These are phyloP conservation scores for Colletotrichum costaricense DNA, from an alignment of 2,329 filamentous ascomycete genomes.

Conservation along the genomic window DNA sequence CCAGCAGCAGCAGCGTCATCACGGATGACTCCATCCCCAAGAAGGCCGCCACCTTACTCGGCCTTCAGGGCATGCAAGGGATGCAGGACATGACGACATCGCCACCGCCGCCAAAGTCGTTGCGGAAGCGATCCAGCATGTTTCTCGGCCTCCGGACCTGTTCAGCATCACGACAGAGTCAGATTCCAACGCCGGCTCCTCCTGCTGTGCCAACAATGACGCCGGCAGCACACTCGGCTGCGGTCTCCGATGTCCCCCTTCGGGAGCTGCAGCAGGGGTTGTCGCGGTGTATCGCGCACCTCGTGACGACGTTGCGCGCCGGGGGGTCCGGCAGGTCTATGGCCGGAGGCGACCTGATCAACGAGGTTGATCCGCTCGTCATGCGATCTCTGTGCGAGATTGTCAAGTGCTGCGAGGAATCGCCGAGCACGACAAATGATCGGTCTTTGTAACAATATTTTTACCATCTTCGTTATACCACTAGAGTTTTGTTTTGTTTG, in stretches of 20 bases:
- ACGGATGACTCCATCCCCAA: conserved; percentile 53
- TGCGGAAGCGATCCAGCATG: conserved; percentile 34
- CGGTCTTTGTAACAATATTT: not conserved
- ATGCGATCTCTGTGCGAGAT: conserved; percentile 56
- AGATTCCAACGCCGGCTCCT: conserved; percentile 15
- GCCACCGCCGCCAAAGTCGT: conserved; percentile 39
- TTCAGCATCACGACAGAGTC: conserved; percentile 23
- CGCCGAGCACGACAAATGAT: conserved; percentile 5
- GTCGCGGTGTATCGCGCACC: conserved; percentile 59
- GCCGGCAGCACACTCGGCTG: not conserved
- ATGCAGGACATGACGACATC: not conserved
- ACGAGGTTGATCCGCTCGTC: conserved; percentile 50
- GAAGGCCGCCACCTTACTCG: conserved; percentile 64
- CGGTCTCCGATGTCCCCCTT: conserved; percentile 46
- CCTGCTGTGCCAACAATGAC: not conserved
- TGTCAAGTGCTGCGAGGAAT: conserved; percentile 44
- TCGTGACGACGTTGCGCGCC: conserved; percentile 59
- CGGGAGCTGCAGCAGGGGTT: conserved; percentile 61
- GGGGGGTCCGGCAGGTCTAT: conserved; percentile 23
- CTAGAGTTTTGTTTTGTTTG: not conserved
- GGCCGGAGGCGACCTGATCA: conserved; percentile 36
- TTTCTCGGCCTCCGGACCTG: conserved; percentile 14
- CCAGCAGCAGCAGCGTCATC: conserved; percentile 19
- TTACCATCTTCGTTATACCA: not conserved
- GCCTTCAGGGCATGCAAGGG: conserved; percentile 48